Percentiles rank a stretch among this genome's conserved stretches.
These are phyloP conservation scores for Phytophthora tubulina DNA, from an alignment of 352 stramenopile species.

Conservation along the genomic window DNA sequence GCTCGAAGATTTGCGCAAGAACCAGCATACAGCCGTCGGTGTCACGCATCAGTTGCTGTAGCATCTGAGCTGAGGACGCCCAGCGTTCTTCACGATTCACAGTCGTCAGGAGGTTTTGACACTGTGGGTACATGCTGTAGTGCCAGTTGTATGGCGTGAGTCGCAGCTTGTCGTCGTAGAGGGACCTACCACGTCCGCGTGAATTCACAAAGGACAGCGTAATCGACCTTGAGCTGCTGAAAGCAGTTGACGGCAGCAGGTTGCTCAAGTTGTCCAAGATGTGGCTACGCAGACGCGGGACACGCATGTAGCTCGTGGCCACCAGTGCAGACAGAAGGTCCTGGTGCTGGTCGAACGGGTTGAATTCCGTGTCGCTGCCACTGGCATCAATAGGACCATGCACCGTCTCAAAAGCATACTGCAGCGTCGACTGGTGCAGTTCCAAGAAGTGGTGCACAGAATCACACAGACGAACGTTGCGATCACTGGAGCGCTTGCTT, in stretches of 20 bases:
- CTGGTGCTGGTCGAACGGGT: conserved; percentile 42
- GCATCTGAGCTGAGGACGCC: conserved; percentile 36
- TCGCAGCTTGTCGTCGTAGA: conserved; percentile 55
- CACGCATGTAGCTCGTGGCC: conserved; percentile 61
- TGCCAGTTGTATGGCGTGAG: conserved; percentile 69
- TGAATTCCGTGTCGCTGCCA: conserved; percentile 28
- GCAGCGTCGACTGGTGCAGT: conserved; percentile 72
- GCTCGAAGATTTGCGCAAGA: conserved; percentile 64
- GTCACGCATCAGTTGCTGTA: conserved; percentile 48
- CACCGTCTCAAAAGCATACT: conserved; percentile 53
- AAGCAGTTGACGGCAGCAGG: conserved; percentile 25
- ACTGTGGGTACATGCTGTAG: conserved; percentile 59
- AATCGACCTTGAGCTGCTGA: conserved; percentile 30
- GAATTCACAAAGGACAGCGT: conserved; percentile 36
- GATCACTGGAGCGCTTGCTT: conserved; percentile 31
- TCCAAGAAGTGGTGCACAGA: conserved; percentile 63
- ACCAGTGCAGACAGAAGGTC: conserved; percentile 57
- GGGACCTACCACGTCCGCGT: conserved; percentile 45
- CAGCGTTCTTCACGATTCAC: conserved; percentile 62
- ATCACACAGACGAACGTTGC: conserved; percentile 52
- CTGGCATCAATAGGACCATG: conserved; percentile 32
- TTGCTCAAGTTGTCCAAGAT: conserved; percentile 61
- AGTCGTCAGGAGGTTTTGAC: conserved; percentile 53
- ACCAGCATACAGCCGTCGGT: conserved; percentile 55
- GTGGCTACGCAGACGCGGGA: conserved; percentile 59